A percentile compares a stretch with the other conserved stretches of the same genome.
These are phyloP conservation scores for Ogataea ramenticola DNA, from an alignment of 805 yeast genomes.

Conservation along the genomic window DNA sequence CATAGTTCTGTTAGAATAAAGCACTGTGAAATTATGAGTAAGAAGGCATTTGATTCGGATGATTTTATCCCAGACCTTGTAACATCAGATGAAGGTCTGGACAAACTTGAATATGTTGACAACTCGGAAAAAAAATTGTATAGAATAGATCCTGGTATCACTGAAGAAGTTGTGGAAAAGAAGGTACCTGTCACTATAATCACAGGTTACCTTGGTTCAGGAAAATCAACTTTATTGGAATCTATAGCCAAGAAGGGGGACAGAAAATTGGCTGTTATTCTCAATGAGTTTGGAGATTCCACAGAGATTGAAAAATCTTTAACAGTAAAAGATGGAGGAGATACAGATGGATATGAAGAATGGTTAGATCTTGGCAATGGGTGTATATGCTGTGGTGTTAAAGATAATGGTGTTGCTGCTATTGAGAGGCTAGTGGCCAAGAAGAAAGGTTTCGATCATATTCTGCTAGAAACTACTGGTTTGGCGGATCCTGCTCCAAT, in stretches of 20 bases:
- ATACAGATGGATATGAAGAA: constrained; percentile 61
- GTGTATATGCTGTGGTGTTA: constrained; percentile 92
- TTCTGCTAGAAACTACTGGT: constrained; percentile 91
- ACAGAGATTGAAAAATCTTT: constrained; percentile 83
- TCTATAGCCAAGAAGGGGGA: constrained; percentile 64
- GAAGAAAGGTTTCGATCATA: constrained; percentile 70
- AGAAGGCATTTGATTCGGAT: constrained; percentile 6
- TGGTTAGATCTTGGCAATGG: constrained; percentile 98
- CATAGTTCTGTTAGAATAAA: too few relatives aligned
- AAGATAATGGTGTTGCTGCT: constrained; percentile 91
- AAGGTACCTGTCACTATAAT: constrained; percentile 88
- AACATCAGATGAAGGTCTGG: constrained; percentile 12
- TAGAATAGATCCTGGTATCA: constrained; percentile 8
- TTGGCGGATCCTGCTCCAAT: constrained; percentile 97
- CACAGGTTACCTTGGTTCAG: constrained; percentile 93
- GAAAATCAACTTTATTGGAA: constrained; percentile 82
- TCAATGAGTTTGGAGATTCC: constrained; percentile 91
- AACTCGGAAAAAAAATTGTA: constrained; percentile 30
- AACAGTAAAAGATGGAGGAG: constrained; percentile 47
- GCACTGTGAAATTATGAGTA: background rate
- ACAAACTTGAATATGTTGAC: constrained; percentile 15
- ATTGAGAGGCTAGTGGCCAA: constrained; percentile 78
- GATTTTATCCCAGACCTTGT: constrained; percentile 24
- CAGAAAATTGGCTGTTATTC: constrained; percentile 76
- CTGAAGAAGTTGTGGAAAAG: constrained; percentile 15